Evolutionary conservation across 106 monocot genomes (phyloP).

Genomic region (Vanilla planifolia): DNA sequence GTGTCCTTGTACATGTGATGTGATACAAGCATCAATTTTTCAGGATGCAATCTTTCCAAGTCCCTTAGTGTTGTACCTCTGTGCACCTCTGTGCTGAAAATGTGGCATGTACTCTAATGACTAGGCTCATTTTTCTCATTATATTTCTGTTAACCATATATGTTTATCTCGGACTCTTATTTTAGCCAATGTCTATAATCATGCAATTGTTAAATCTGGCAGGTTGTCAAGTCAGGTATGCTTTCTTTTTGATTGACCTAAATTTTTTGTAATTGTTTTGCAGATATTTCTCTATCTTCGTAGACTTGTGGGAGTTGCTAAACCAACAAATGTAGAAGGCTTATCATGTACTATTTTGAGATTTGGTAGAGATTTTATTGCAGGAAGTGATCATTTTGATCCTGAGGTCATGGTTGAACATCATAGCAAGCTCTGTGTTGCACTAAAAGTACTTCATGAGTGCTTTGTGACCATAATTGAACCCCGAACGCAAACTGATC

Average conservation of each 20-base stretch:
- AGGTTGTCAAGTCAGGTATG: too few relatives aligned
- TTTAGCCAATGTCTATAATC: too few relatives aligned
- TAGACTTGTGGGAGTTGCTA: conserved; percentile 45
- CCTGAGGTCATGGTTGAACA: conserved; percentile 26
- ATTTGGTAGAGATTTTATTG: conserved; percentile 24
- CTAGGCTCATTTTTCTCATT: too few relatives aligned
- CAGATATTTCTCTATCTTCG: conserved; percentile 53
- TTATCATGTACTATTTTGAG: conserved; percentile 51
- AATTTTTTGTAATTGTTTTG: background rate
- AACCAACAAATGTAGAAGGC: conserved; percentile 39
- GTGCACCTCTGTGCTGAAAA: too few relatives aligned
- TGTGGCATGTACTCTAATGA: too few relatives aligned
- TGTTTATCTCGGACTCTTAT: too few relatives aligned
- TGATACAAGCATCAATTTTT: too few relatives aligned
- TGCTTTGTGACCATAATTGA: conserved; percentile 62
- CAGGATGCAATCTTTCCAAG: too few relatives aligned
- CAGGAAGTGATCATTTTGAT: conserved; percentile 17
- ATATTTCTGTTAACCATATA: too few relatives aligned
- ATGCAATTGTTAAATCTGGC: too few relatives aligned
- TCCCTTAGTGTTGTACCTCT: too few relatives aligned
- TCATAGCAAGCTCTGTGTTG: conserved; percentile 54
- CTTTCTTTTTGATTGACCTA: background rate
- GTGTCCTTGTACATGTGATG: too few relatives aligned
- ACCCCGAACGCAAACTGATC: conserved; percentile 51
- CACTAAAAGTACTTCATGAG: conserved; percentile 65